A percentile compares a stretch with the other conserved stretches of the same genome.
phyloP scores from a whole-genome alignment of 1,284 basidiomycete species.

The Marasmius oreades region DNA sequence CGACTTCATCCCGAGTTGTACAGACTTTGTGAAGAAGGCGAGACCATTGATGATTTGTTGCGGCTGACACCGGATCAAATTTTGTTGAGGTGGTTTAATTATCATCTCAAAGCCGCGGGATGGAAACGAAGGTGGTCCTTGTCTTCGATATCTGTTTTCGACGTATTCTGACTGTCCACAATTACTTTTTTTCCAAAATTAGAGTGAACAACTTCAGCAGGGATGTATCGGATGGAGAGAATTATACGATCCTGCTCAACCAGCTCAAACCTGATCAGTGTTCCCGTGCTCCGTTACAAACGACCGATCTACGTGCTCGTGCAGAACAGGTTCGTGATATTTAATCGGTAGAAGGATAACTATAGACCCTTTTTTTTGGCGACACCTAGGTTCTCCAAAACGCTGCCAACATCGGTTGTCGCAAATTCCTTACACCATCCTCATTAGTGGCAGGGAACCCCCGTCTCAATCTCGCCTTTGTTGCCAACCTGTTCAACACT shows the following conservation, averaged over 20 bases:
- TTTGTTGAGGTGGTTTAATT: slow-evolving; percentile 97
- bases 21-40: slow-evolving; percentile 91
- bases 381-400: slow-evolving; percentile 75
- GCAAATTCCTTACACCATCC: slow-evolving; percentile 92
- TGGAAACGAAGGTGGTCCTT: slow-evolving; percentile 74
- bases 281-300: slow-evolving; percentile 90
- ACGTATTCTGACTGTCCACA: no score
- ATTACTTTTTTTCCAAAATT: no score
- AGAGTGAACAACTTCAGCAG: slow-evolving; percentile 97
- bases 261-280: slow-evolving; percentile 94
- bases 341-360: background rate
- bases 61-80: slow-evolving; percentile 96
- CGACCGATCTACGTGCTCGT: slow-evolving; percentile 75
- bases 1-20: slow-evolving; percentile 98
- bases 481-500: slow-evolving; percentile 98
- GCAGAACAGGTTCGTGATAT: slow-evolving; percentile 69
- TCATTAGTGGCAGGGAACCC: slow-evolving; percentile 94
- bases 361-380: background rate
- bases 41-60: slow-evolving; percentile 95
- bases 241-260: slow-evolving; percentile 94
- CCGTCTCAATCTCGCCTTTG: slow-evolving; percentile 98
- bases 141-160: background rate
- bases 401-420: slow-evolving; percentile 90
- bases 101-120: slow-evolving; percentile 93
- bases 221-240: slow-evolving; percentile 94